Evolutionary conservation across 352 stramenopile species (phyloP).

Genomic region (Globisporangium spinosum): DNA sequence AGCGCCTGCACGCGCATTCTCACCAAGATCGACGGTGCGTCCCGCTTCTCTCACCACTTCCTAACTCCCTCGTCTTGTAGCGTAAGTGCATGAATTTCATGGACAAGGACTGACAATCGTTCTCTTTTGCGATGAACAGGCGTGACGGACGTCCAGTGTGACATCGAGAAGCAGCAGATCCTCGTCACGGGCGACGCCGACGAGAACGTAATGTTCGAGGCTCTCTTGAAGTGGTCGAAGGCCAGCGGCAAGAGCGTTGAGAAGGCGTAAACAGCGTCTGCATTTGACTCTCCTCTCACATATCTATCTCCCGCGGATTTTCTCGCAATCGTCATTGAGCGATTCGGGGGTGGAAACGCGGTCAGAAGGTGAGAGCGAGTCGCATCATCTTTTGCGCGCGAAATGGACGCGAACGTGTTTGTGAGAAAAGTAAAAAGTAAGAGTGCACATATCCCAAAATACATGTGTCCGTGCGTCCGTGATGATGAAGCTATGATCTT

Average conservation of each 20-base stretch:
- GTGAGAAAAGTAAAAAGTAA: constrained; percentile 6
- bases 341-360: neutral
- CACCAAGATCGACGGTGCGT: constrained; percentile 79
- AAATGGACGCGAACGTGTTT: constrained; percentile 4
- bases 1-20: constrained; percentile 88
- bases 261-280: constrained; percentile 41
- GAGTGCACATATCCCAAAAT: neutral
- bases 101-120: neutral
- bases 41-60: neutral
- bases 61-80: neutral
- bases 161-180: constrained; percentile 87
- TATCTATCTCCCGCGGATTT: neutral
- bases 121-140: constrained; percentile 27
- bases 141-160: constrained; percentile 79
- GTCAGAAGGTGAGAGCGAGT: neutral
- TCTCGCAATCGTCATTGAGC: neutral
- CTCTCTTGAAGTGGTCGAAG: constrained; percentile 88
- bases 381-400: constrained; percentile 1
- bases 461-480: neutral
- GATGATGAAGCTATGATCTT: neutral
- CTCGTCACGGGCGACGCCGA: constrained; percentile 77
- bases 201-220: constrained; percentile 73
- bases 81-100: too few species aligned
- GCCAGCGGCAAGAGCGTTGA: constrained; percentile 85
- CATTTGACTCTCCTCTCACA: neutral